phyloP scores from a whole-genome alignment of 225 moss, liverwort and hornwort species.

The Bryum argenteum region DNA sequence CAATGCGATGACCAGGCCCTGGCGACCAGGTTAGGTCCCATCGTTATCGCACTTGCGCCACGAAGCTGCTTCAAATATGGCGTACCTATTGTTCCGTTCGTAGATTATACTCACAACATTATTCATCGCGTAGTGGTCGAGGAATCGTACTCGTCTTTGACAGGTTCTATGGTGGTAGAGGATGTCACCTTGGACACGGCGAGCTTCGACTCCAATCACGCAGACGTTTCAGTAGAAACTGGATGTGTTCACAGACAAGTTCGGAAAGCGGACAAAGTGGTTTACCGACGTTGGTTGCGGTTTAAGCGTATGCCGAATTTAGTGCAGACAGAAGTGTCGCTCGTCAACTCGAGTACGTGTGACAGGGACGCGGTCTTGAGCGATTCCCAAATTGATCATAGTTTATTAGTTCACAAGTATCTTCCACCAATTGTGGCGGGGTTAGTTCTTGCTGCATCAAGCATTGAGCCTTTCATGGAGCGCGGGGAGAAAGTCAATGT shows the following conservation, averaged over 20 bases:
- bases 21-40: constrained; percentile 46
- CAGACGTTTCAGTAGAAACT: background rate
- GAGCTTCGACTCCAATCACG: background rate
- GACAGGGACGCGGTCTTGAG: constrained; percentile 16
- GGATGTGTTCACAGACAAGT: constrained; percentile 16
- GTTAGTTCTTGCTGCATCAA: constrained; percentile 68
- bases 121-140: constrained; percentile 71
- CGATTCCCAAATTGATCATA: constrained; percentile 56
- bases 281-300: constrained; percentile 76
- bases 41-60: constrained; percentile 74
- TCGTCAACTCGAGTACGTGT: constrained; percentile 22
- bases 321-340: constrained; percentile 85
- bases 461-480: constrained; percentile 58
- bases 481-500: constrained; percentile 48
- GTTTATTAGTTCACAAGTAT: constrained; percentile 83
- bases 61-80: constrained; percentile 57
- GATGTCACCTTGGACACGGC: constrained; percentile 66
- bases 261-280: constrained; percentile 14
- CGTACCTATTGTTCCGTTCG: constrained; percentile 65
- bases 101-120: constrained; percentile 67
- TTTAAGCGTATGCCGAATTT: constrained; percentile 94
- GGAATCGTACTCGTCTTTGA: constrained; percentile 62
- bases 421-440: constrained; percentile 89
- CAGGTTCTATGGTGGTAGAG: constrained; percentile 81
- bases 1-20: constrained; percentile 54